Evolutionary conservation across 2,329 filamentous ascomycete species (phyloP).

Genomic region (Colletotrichum trifolii): DNA sequence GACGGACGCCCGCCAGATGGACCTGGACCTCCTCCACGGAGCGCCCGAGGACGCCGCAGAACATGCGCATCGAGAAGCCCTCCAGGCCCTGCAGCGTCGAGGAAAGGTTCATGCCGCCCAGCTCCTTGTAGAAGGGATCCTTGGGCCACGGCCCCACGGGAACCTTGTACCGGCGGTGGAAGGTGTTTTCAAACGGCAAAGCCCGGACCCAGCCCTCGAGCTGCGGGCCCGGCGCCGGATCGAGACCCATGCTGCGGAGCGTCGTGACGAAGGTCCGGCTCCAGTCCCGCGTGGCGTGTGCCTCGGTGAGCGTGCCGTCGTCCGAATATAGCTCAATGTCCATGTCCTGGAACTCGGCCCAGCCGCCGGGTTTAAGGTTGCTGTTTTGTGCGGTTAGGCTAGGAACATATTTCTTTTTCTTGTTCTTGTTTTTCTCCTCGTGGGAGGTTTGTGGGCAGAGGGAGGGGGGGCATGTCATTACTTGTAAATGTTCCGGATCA

Average conservation of each 20-base stretch:
- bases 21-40: conserved; percentile 41
- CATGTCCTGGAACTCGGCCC: conserved; percentile 42
- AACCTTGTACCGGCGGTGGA: conserved; percentile 46
- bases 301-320: conserved; percentile 37
- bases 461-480: background rate
- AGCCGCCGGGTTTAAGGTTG: conserved; percentile 44
- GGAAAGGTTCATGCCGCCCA: conserved; percentile 33
- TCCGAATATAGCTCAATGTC: conserved; percentile 38
- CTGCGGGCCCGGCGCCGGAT: conserved; percentile 38
- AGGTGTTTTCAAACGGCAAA: conserved; percentile 45
- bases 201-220: conserved; percentile 41
- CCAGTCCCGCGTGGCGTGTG: conserved; percentile 32
- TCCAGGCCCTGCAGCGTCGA: conserved; percentile 40
- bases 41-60: conserved; percentile 47
- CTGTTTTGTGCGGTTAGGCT: no score
- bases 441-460: no score
- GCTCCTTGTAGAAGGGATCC: conserved; percentile 39
- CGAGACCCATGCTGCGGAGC: conserved; percentile 36
- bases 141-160: conserved; percentile 48
- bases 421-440: no score
- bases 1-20: conserved; percentile 43
- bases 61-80: conserved; percentile 41
- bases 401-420: no score
- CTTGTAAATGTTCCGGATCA: conserved; percentile 41
- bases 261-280: conserved; percentile 41